Percentiles rank a stretch among this genome's conserved stretches.
phyloP scores from a whole-genome alignment of 371 early-diverging fungal genomes.

The Mortierella sp. region DNA sequence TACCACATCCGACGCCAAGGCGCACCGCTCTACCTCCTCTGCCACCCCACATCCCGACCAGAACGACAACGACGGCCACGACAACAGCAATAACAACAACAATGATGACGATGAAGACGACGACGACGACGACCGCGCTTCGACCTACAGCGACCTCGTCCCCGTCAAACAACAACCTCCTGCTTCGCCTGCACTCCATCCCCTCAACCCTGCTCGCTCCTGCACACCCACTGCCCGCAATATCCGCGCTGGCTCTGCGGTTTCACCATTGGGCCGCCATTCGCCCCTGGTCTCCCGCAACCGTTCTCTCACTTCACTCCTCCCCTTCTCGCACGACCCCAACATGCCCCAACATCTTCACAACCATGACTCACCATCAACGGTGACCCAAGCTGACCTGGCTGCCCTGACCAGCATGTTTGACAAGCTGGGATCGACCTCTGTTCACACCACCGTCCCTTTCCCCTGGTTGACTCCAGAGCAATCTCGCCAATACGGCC shows the following conservation, averaged over 20 bases:
- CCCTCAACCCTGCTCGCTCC: conserved; percentile 24
- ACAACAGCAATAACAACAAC: conserved; percentile 15
- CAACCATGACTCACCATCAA: conserved; percentile 16
- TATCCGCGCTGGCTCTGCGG: conserved; percentile 41
- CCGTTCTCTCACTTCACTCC: conserved; percentile 43
- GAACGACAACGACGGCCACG: neutral
- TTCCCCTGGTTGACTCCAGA: conserved; percentile 58
- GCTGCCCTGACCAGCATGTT: conserved; percentile 52
- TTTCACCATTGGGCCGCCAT: conserved; percentile 49
- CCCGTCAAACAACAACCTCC: conserved; percentile 51
- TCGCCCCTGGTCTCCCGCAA: conserved; percentile 54
- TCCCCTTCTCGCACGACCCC: conserved; percentile 48
- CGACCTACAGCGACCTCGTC: conserved; percentile 38
- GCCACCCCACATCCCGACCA: neutral
- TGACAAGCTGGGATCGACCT: conserved; percentile 51
- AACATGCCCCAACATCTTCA: conserved; percentile 15
- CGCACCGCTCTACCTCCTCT: neutral
- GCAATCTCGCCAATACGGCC: conserved; percentile 54
- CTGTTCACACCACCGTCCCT: conserved; percentile 54
- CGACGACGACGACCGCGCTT: conserved; percentile 44
- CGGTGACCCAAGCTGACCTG: conserved; percentile 32
- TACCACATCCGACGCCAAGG: conserved; percentile 5
- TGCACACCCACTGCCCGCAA: conserved; percentile 17
- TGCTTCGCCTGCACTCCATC: conserved; percentile 38
- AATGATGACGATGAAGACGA: conserved; percentile 25